phyloP scores from a whole-genome alignment of 331 rosid species.

The Phaseolus coccineus region DNA sequence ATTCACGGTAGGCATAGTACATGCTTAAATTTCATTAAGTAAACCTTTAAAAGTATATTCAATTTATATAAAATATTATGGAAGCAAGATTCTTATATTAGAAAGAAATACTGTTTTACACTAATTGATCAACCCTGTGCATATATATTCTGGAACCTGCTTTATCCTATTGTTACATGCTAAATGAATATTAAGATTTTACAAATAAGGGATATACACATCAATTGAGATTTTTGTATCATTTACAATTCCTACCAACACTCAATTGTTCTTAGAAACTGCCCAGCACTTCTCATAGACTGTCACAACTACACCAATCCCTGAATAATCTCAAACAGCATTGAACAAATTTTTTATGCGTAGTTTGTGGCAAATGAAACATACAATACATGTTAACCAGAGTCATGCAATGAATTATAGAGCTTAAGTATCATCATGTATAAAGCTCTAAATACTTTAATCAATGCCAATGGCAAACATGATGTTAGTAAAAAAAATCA shows the following conservation, averaged over 20 bases:
- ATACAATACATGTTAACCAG: background rate
- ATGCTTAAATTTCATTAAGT: constrained; percentile 36
- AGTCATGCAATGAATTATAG: background rate
- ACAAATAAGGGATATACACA: background rate
- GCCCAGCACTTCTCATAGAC: background rate
- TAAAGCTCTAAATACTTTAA: background rate
- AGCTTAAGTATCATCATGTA: constrained; percentile 8
- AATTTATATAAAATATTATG: constrained; percentile 16
- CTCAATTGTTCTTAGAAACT: constrained; percentile 1
- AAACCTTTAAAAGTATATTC: constrained; percentile 10
- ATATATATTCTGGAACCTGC: constrained; percentile 9
- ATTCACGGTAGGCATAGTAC: constrained; percentile 23
- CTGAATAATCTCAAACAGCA: constrained; percentile 15
- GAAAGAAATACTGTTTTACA: constrained; percentile 27
- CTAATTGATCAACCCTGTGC: background rate
- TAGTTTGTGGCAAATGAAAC: background rate
- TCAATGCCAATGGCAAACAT: background rate
- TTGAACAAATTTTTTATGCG: background rate
- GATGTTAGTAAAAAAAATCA: background rate
- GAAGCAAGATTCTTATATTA: constrained; percentile 1
- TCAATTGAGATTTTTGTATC: constrained; percentile 7
- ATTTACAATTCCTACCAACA: constrained; percentile 1
- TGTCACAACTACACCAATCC: constrained; percentile 5
- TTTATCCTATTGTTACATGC: constrained; percentile 19
- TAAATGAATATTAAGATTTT: background rate